Percentiles rank a stretch among this genome's conserved stretches.
These are phyloP conservation scores for Hypoxylon subgilvum DNA, from an alignment of 495 filamentous ascomycete genomes.

Conservation along the genomic window DNA sequence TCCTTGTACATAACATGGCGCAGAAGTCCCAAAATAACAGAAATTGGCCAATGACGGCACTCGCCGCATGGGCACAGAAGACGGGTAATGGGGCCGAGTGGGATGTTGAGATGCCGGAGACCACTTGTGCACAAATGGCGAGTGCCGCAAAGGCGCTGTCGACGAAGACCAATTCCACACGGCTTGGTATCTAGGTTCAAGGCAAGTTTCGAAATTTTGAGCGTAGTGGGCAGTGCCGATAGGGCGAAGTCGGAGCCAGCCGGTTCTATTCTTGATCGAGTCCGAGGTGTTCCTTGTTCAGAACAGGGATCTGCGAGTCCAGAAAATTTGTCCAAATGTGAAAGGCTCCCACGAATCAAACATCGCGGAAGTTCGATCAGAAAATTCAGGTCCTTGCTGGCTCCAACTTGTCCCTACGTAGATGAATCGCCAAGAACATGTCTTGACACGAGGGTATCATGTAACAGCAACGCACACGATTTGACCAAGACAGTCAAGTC, in stretches of 20 bases:
- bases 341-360: slow-evolving; percentile 22
- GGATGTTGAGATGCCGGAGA: no score
- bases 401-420: slow-evolving; percentile 3
- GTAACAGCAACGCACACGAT: slow-evolving; percentile 41
- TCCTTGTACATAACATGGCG: not conserved
- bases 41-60: not conserved
- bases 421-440: slow-evolving; percentile 14
- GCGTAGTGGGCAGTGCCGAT: slow-evolving; percentile 16
- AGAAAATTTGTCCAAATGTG: slow-evolving; percentile 11
- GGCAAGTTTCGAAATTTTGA: slow-evolving; percentile 22
- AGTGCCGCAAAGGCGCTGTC: slow-evolving; percentile 14
- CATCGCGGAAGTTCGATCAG: slow-evolving; percentile 20
- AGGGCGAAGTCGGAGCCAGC: slow-evolving; percentile 38
- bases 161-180: slow-evolving; percentile 22
- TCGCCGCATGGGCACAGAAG: slow-evolving; percentile 28
- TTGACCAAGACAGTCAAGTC: slow-evolving; percentile 35
- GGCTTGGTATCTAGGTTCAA: slow-evolving; percentile 20
- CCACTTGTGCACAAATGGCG: no score
- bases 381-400: slow-evolving; percentile 18
- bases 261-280: slow-evolving; percentile 35
- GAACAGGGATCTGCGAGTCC: slow-evolving; percentile 29
- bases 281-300: slow-evolving; percentile 9
- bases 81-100: slow-evolving; percentile 24
- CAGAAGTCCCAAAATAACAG: not conserved
- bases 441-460: slow-evolving; percentile 33